Evolutionary conservation across 1,139 yeast species (phyloP).

Genomic region (Blastobotrys persicus): DNA sequence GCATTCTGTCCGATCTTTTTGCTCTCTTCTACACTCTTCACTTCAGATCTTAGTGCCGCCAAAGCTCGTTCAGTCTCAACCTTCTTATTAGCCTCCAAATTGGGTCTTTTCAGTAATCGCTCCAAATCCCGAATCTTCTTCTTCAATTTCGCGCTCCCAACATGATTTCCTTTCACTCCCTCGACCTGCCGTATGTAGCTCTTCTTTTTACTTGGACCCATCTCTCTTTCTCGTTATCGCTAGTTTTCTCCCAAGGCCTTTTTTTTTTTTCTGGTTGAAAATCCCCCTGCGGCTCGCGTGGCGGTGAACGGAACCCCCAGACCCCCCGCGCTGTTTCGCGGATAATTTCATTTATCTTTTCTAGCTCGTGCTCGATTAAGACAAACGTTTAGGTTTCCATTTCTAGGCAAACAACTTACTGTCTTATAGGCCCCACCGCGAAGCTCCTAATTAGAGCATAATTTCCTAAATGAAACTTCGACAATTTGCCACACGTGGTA

Average conservation of each 20-base stretch:
- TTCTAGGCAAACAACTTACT: too few species aligned
- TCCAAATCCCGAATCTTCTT: slow-evolving; percentile 86
- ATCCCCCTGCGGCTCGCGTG: neutral
- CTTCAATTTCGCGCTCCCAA: slow-evolving; percentile 45
- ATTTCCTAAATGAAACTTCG: too few species aligned
- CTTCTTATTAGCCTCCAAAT: slow-evolving; percentile 69
- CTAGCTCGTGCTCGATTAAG: too few species aligned
- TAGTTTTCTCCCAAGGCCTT: neutral
- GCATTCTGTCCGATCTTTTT: slow-evolving; percentile 57
- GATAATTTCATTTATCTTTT: too few species aligned
- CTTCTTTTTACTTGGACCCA: slow-evolving; percentile 1
- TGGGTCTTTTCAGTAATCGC: slow-evolving; percentile 46
- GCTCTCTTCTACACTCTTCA: slow-evolving; percentile 51
- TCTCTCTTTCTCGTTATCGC: neutral
- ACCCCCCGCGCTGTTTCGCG: neutral
- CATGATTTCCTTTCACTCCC: slow-evolving; percentile 8
- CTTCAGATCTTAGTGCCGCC: slow-evolving; percentile 65
- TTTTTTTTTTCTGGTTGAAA: neutral
- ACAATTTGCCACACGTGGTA: too few species aligned
- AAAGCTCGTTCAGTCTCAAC: slow-evolving; percentile 85
- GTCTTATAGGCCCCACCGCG: too few species aligned
- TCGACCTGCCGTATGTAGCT: slow-evolving; percentile 11
- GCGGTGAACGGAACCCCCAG: neutral
- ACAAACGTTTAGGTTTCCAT: too few species aligned
- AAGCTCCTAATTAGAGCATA: too few species aligned